Percentiles rank a stretch among this genome's conserved stretches.
These are phyloP conservation scores for Kuraishia borneana DNA, from an alignment of 805 yeast species.

Conservation along the genomic window DNA sequence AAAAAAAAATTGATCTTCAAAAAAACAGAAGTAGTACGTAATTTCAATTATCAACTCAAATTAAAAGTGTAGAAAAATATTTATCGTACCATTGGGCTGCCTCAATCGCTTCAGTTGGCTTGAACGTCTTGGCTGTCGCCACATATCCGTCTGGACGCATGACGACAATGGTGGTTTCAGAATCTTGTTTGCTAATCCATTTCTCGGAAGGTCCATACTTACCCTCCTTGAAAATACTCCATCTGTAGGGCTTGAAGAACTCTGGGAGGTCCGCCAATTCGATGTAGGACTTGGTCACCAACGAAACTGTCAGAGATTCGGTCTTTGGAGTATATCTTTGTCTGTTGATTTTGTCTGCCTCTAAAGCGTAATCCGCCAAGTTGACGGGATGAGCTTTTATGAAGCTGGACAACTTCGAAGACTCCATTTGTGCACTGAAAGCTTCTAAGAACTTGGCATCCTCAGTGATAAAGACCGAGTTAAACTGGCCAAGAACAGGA, in stretches of 20 bases:
- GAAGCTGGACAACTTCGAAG: neutral
- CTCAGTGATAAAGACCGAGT: neutral
- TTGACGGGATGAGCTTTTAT: neutral
- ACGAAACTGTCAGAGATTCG: conserved; percentile 3
- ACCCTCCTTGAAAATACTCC: conserved; percentile 5
- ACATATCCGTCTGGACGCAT: conserved; percentile 15
- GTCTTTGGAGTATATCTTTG: conserved; percentile 6
- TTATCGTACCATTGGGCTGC: conserved; percentile 2
- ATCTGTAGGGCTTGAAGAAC: conserved; percentile 5
- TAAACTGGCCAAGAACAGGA: conserved; percentile 8
- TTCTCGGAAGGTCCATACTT: conserved; percentile 2
- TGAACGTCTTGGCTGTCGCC: conserved; percentile 5
- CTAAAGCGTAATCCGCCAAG: neutral
- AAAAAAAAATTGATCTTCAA: too few relatives aligned
- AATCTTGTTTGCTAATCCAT: conserved; percentile 3
- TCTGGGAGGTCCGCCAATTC: conserved; percentile 3
- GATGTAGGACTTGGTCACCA: neutral
- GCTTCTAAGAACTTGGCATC: neutral
- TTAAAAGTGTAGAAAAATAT: conserved; percentile 2
- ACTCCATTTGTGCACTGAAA: neutral
- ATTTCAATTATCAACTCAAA: too few relatives aligned
- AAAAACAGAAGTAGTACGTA: too few relatives aligned
- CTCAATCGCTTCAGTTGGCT: neutral
- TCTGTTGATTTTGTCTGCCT: conserved; percentile 3
- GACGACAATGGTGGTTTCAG: conserved; percentile 5